Base-by-base conservation (phyloP, 352 stramenopile genomes). In the Globisporangium apiculatum region DNA sequence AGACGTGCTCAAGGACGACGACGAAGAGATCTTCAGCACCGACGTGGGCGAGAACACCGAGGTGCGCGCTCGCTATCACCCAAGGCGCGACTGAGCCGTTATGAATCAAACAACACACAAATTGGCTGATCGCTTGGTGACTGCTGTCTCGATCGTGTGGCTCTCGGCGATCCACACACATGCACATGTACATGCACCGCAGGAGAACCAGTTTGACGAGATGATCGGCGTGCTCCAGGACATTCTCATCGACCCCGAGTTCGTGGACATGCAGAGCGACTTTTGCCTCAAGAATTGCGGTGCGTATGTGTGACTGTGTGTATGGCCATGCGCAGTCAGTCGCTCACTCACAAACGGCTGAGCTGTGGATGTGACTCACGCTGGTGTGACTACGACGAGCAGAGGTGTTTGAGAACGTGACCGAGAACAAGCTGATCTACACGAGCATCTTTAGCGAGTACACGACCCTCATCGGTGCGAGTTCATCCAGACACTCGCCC, bases 341-440 rank as follows among this genome's bases (percentile, higher is more conserved):
- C 24, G 24, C 24, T 31, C 24, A 31, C 3, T 31, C 24, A 3
- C 24, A 31, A 31, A 31, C 24, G 24, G 3, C 24, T 31, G 24
- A 31, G 24, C 24, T 3, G 24, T 31, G 24, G 24, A 31, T 31
- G 40, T 43, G 40, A 43, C 11, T 54, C 49, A 54, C 46, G 8
- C 12, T 31, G 24, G 9, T 35, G 37, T 48, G 37, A n/a, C 9
- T 5, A 14, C 6, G 17, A 3, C 36, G 37, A 54, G 17, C 40
- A 92, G 83, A 93, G 71, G 79, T 89, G 17, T 92, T 92, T 55
- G 81, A 94, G 53, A 80, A 93, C 53, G 73, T 83, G 51, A 86
- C 76, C 0, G 81, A 94, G 66, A 93, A 94, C 66, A 94, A 92
- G 31, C 65, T 92, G 7, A 76, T 84, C 64, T 92, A 92, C 65